These are phyloP conservation scores for Boletus vinaceobasis DNA, from an alignment of 768 basidiomycete species.

Conservation along the genomic window DNA sequence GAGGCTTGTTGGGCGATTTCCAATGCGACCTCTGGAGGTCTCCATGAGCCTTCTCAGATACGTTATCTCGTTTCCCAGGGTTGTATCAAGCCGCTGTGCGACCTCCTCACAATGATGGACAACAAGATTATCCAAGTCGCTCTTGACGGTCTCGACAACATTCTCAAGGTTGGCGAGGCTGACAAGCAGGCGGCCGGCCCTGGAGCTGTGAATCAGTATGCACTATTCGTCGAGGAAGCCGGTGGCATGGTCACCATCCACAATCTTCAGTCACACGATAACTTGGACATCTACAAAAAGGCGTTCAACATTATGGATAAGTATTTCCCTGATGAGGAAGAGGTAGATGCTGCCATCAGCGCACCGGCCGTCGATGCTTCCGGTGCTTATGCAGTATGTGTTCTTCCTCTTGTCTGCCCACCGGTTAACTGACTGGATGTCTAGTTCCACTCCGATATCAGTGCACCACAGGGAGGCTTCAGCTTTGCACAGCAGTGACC, in stretches of 20 bases:
- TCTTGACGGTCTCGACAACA: conserved; percentile 96
- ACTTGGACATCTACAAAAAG: conserved; percentile 99
- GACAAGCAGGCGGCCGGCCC: conserved; percentile 83
- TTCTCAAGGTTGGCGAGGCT: conserved; percentile 94
- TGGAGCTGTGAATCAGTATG: conserved; percentile 88
- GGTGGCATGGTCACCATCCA: conserved; percentile 99
- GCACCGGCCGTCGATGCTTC: conserved; percentile 72
- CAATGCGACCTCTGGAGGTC: conserved; percentile 96
- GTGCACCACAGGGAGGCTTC: conserved; percentile 93
- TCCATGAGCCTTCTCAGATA: conserved; percentile 95
- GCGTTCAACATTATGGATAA: conserved; percentile 98
- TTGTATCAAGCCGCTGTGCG: conserved; percentile 98
- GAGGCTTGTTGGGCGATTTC: conserved; percentile 99
- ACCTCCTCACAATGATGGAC: conserved; percentile 96
- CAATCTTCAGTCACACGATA: conserved; percentile 99
- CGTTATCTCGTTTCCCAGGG: conserved; percentile 97
- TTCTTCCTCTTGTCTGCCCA: background rate
- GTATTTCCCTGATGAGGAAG: conserved; percentile 98
- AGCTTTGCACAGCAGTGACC: conserved; percentile 73
- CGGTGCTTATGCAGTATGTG: conserved; percentile 70
- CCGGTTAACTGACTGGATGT: conserved; percentile 6
- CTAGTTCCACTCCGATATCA: conserved; percentile 82
- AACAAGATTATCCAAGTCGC: conserved; percentile 99
- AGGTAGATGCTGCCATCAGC: conserved; percentile 76
- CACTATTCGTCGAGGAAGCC: conserved; percentile 92